Conservation (phyloP, 1,139 yeast genomes). For the Yamadazyma oceani region DNA sequence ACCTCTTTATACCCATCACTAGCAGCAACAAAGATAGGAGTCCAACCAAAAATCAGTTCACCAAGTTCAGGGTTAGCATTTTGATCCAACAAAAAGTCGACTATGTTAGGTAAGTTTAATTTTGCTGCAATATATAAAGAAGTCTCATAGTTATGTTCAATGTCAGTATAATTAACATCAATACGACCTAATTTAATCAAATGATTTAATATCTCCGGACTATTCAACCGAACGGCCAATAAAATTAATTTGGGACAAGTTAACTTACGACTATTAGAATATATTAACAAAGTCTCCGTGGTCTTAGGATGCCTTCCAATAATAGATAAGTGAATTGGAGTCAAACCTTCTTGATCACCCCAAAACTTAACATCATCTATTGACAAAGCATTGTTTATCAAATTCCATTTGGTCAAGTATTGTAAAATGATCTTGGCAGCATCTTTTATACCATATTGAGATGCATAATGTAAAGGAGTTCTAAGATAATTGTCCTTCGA, state of each 20-base stretch:
- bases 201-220: constrained; percentile 54
- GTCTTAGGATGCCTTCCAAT: constrained; percentile 83
- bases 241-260: constrained; percentile 55
- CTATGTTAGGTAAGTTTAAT: constrained; percentile 55
- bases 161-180: constrained; percentile 63
- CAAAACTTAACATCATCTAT: constrained; percentile 62
- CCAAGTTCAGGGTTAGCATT: constrained; percentile 74
- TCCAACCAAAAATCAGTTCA: constrained; percentile 88
- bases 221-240: constrained; percentile 71
- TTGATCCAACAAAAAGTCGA: constrained; percentile 51
- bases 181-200: constrained; percentile 60
- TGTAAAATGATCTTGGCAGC: constrained; percentile 59
- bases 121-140: constrained; percentile 80
- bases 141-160: constrained; percentile 67
- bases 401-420: constrained; percentile 32
- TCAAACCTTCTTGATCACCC: constrained; percentile 82
- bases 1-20: constrained; percentile 73
- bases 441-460: constrained; percentile 78
- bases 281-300: constrained; percentile 55
- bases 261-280: constrained; percentile 36
- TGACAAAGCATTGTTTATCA: constrained; percentile 42
- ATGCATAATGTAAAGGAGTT: constrained; percentile 88
- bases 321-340: constrained; percentile 84
- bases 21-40: constrained; percentile 89
- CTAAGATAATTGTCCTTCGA: constrained; percentile 75